phyloP scores from a whole-genome alignment of 2,329 filamentous ascomycete genomes.

The Phyllosticta citribraziliensis region DNA sequence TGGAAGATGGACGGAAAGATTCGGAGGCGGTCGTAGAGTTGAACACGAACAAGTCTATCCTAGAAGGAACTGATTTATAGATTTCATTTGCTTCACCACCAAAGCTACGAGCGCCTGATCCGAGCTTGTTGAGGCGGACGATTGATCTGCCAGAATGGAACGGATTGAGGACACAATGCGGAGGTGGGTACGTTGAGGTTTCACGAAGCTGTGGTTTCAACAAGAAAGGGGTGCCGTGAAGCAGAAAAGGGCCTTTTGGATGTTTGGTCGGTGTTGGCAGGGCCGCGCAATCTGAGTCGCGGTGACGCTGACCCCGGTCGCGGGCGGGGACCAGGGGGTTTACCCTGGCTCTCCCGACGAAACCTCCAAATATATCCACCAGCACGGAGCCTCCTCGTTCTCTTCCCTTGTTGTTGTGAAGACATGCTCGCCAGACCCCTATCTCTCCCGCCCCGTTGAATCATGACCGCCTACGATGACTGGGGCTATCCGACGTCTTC shows the following conservation, averaged over 20 bases:
- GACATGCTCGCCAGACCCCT: neutral
- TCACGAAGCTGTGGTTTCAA: neutral
- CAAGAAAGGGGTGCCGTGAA: neutral
- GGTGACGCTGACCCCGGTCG: too few relatives aligned
- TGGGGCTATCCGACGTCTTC: constrained; percentile 27
- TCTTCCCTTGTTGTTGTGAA: neutral
- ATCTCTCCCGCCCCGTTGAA: constrained; percentile 7
- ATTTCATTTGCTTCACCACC: too few relatives aligned
- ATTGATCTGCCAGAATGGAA: neutral
- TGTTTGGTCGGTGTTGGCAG: neutral
- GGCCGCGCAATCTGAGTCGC: neutral
- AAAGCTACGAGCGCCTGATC: neutral
- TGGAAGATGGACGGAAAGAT: neutral
- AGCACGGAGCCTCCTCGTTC: neutral
- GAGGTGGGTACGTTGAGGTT: neutral
- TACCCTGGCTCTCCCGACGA: constrained; percentile 15
- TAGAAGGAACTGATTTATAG: too few relatives aligned
- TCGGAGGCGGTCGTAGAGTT: neutral
- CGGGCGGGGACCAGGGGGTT: neutral
- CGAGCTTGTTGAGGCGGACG: neutral
- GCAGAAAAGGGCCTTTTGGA: neutral
- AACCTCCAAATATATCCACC: neutral
- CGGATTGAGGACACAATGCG: neutral
- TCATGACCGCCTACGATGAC: constrained; percentile 30
- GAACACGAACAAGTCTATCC: neutral